Base-by-base conservation (phyloP, 2,329 filamentous ascomycete genomes). In the Talaromyces piceae region DNA sequence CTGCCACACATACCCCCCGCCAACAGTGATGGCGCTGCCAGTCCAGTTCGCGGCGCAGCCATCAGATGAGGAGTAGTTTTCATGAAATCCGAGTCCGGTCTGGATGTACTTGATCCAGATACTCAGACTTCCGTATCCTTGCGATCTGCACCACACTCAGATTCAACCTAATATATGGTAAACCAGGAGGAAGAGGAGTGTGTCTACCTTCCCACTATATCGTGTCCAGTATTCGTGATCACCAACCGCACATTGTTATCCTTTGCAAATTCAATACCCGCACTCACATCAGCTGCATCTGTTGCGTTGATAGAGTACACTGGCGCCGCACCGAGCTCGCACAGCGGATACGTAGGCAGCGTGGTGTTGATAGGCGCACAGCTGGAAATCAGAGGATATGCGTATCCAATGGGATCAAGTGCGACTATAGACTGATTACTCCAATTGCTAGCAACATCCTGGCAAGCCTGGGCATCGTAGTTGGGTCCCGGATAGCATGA, bases 401-500 rank as follows among this genome's bases (percentile, higher is more conserved):
- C 30, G 16, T 50, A 50, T 2, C 47, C 47, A 9, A 50, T 26
- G 3, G 47, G 39, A 18, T 18, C 23, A 7, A 30, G 20, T 3
- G 26, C 16, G 4, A 50, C 20, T 22, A 50, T 28, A 4, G 48
- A 44, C 26, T 41, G 31, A 9, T 50, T 31, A 5, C 18, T 23
- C 41, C 48, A 50, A 12, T 50, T 18, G 18, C 45, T 30, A n/a
- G 22, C 20, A 41, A 51, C 39, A 20, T 45, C 22, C 16, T 53
- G 44, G 27, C 54, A 56, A 26, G 45, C 25, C 5, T 41, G 8
- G 16, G 22, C 7, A 9, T 49, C 22, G 13, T 50, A 50, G 16
- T 31, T 33, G 9, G 26, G 27, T 5, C 41, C 52, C 20, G 45
- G 49, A 52, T 66, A 60, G 46, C 63, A 66, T 8, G 59, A 47